Base-by-base conservation (phyloP, 1,139 yeast species). In the Pichia inconspicua region DNA sequence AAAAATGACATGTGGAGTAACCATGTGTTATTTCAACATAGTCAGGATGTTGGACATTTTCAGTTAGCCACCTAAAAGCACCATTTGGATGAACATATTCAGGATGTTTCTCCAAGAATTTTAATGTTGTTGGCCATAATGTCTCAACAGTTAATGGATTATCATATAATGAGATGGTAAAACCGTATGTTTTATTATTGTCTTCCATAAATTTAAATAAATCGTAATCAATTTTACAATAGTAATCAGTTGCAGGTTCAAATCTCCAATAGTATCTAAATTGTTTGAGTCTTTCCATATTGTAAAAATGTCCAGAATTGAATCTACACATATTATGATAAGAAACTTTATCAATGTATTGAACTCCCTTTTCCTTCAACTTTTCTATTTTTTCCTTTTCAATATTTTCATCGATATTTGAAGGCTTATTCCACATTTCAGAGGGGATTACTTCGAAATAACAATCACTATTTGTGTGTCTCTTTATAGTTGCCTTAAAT, bases 1-100 rank as follows among this genome's bases (percentile, higher is more conserved):
- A 89, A 66, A 88, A 89, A 66, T 89, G 97, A 58, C 95, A 84
- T 4, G 80, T 74, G 11, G 80, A 76, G 61, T 75, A 77, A 6
- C 81, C 80, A 42, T 62, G 60, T 6, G 74, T 70, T 5, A 74
- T 64, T 47, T 61, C 49, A 19, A 65, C 65, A 53, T 72, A 71
- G 14, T 67, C 57, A 0, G 81, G 80, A 55, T 71, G 68, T 59
- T 76, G 80, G 49, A 69, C 67, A 51, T 71, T 61, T 50, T 77
- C 80, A 17, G 75, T 61, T 40, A 77, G 61, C 78, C 78, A 77
- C 53, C 74, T 77, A 58, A 74, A 74, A 6, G 81, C 74, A 15
- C 80, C 81, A 47, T 62, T 62, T 36, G 62, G 63, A 56, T 75
- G 66, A 25, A 77, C 70, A 54, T 71, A 73, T 54, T 75, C 71